Conservation (phyloP, 371 early-diverging fungal species). For the Rhizopus arrhizus region DNA sequence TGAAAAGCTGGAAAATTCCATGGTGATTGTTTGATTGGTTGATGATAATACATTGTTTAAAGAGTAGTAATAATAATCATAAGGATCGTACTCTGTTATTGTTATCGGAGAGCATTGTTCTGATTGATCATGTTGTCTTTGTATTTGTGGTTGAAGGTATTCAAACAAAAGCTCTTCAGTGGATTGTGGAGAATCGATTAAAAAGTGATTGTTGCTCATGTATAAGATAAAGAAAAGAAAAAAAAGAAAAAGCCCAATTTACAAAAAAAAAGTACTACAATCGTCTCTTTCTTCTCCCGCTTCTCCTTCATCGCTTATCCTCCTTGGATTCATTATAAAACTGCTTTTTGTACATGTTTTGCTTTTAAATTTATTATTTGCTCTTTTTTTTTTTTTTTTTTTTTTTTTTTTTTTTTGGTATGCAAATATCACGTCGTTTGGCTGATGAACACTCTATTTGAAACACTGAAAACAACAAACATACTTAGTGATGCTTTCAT, state of each 20-base stretch:
- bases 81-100: not conserved
- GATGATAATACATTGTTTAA: not conserved
- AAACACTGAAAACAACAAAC: no score
- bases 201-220: not conserved
- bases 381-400: no score
- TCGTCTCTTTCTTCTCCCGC: no score
- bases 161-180: not conserved
- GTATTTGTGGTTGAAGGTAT: not conserved
- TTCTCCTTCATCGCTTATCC: no score
- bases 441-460: no score
- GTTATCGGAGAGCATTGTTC: no score
- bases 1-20: constrained; percentile 4
- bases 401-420: no score
- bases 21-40: not conserved
- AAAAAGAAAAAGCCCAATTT: not conserved
- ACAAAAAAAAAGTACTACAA: not conserved
- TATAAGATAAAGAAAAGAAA: not conserved
- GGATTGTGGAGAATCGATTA: not conserved
- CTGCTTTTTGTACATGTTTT: no score
- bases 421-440: no score
- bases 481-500: no score
- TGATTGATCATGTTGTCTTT: not conserved
- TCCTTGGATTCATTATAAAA: no score
- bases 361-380: no score
- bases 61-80: not conserved